A percentile compares a stretch with the other conserved stretches of the same genome.
Evolutionary conservation across 1,139 yeast species (phyloP).

Genomic region (Kodamaea sp.): DNA sequence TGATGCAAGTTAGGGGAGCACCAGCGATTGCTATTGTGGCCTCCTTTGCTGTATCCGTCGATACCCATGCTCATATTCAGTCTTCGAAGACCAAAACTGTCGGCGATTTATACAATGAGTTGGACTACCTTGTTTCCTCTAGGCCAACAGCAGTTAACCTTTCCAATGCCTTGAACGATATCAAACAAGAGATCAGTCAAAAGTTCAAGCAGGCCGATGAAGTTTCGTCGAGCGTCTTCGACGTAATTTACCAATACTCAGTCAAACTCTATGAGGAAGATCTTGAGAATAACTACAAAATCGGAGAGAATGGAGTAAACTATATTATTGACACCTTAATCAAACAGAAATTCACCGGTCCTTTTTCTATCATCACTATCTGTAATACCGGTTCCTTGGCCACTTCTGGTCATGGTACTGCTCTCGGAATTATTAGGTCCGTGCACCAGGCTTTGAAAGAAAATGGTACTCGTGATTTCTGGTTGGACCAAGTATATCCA

Average conservation of each 20-base stretch:
- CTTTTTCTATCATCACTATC: constrained; percentile 81
- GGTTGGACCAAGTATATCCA: constrained; percentile 72
- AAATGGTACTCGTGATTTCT: constrained; percentile 35
- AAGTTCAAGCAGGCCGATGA: constrained; percentile 16
- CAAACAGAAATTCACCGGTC: constrained; percentile 55
- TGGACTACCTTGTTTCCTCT: constrained; percentile 70
- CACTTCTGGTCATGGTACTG: constrained; percentile 97
- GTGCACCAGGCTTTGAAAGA: constrained; percentile 46
- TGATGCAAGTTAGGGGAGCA: constrained; percentile 96
- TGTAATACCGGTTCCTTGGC: constrained; percentile 91
- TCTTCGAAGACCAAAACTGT: constrained; percentile 22
- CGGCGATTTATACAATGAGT: constrained; percentile 40
- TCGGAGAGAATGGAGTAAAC: constrained; percentile 81
- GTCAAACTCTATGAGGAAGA: constrained; percentile 71
- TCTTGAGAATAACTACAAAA: constrained; percentile 67
- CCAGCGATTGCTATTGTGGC: constrained; percentile 98
- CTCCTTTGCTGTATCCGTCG: constrained; percentile 78
- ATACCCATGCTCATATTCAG: constrained; percentile 37
- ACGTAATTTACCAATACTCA: constrained; percentile 50
- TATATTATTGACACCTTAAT: constrained; percentile 55
- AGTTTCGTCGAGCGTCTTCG: constrained; percentile 33
- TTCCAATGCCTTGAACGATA: constrained; percentile 70
- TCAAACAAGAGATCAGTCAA: constrained; percentile 40
- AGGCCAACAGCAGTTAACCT: constrained; percentile 96
- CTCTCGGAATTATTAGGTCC: constrained; percentile 86